These are phyloP conservation scores for Rosa persica DNA, from an alignment of 306 rosid genomes.

Conservation along the genomic window DNA sequence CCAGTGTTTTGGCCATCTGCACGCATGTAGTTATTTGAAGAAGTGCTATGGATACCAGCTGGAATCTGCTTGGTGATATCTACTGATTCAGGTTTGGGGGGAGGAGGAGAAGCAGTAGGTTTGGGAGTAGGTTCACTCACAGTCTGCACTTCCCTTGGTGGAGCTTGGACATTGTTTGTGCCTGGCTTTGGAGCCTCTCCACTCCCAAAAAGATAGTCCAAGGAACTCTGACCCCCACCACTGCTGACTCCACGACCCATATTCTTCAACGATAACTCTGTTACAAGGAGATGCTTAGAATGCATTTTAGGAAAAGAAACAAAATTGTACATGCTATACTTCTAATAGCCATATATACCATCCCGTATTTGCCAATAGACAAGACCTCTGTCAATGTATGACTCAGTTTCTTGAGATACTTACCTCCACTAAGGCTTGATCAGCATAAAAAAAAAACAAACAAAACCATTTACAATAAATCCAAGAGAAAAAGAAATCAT, in stretches of 20 bases:
- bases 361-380: neutral
- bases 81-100: constrained; percentile 38
- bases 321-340: neutral
- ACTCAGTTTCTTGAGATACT: neutral
- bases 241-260: constrained; percentile 99
- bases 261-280: constrained; percentile 36
- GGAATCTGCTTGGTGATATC: constrained; percentile 72
- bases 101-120: constrained; percentile 41
- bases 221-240: constrained; percentile 97
- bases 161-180: constrained; percentile 22
- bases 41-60: constrained; percentile 89
- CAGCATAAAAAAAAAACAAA: neutral
- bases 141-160: constrained; percentile 39
- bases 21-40: constrained; percentile 64
- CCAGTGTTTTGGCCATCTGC: constrained; percentile 97
- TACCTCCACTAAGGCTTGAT: neutral
- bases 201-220: constrained; percentile 95
- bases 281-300: constrained; percentile 26
- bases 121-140: constrained; percentile 57
- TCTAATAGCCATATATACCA: neutral
- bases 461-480: constrained; percentile 5
- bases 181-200: constrained; percentile 84
- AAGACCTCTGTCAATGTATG: neutral
- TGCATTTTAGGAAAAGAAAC: constrained; percentile 12
- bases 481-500: constrained; percentile 3